These are phyloP conservation scores for Phylloporus rhodoxanthus DNA, from an alignment of 768 basidiomycete genomes.

Conservation along the genomic window DNA sequence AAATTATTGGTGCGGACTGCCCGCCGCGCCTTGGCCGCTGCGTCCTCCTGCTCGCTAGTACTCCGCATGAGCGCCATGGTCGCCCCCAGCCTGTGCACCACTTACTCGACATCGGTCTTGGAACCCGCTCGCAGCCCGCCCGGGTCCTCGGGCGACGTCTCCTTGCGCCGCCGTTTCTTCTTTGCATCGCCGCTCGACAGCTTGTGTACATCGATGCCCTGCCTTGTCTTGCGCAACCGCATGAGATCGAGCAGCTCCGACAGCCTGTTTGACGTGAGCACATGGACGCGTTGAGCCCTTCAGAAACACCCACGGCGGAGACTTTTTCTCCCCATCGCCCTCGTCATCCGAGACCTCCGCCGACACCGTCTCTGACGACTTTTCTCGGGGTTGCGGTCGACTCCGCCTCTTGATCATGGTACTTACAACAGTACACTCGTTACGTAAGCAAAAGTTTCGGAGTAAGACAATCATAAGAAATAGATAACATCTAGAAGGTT, in stretches of 20 bases:
- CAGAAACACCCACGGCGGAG: constrained; percentile 43
- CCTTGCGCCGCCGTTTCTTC: constrained; percentile 59
- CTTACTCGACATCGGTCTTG: constrained; percentile 47
- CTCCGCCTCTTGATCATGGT: constrained; percentile 70
- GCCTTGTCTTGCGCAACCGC: constrained; percentile 62
- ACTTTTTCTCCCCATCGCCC: constrained; percentile 30
- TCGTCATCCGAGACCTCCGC: constrained; percentile 8
- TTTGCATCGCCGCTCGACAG: constrained; percentile 78
- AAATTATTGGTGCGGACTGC: constrained; percentile 87
- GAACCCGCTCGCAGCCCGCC: constrained; percentile 53
- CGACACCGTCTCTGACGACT: constrained; percentile 33
- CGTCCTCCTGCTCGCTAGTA: constrained; percentile 54
- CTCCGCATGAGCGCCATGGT: neutral
- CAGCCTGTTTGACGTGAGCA: constrained; percentile 40
- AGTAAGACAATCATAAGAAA: neutral
- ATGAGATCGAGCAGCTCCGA: constrained; percentile 82
- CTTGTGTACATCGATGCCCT: constrained; percentile 82
- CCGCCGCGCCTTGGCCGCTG: constrained; percentile 64
- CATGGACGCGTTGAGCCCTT: neutral
- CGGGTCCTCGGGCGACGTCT: constrained; percentile 37
- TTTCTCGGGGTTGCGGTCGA: constrained; percentile 59
- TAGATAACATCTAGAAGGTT: constrained; percentile 4
- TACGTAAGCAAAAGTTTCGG: constrained; percentile 7
- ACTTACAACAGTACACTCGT: neutral
- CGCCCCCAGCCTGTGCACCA: neutral